A percentile compares a stretch with the other conserved stretches of the same genome.
Conservation (phyloP, 345 rosid genomes). For the Atalantia buxifolia region DNA sequence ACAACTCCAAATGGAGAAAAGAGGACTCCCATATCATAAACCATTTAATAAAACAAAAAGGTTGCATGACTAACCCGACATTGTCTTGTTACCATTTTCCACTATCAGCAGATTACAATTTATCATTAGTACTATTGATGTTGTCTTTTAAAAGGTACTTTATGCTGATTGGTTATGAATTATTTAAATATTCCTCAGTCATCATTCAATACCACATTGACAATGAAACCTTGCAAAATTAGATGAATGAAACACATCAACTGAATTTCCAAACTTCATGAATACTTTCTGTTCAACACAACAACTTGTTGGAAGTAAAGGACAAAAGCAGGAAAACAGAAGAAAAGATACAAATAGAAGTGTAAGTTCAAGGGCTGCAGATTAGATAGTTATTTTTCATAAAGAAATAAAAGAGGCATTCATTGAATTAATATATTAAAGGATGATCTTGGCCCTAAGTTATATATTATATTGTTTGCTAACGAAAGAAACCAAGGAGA, state of each 20-base stretch:
- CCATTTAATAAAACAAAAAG: neutral
- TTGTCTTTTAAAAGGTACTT: neutral
- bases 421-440: neutral
- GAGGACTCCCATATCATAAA: neutral
- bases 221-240: neutral
- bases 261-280: neutral
- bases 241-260: neutral
- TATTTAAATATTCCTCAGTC: neutral
- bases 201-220: neutral
- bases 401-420: neutral
- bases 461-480: too few relatives aligned
- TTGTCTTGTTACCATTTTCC: neutral
- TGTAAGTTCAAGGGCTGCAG: neutral
- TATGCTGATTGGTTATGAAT: neutral
- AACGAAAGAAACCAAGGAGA: neutral
- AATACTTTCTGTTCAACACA: neutral
- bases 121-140: neutral
- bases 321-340: neutral
- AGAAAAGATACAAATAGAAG: neutral
- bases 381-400: neutral
- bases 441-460: neutral
- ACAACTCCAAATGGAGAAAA: neutral
- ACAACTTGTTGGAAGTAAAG: neutral
- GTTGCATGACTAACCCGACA: neutral
- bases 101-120: neutral